Conservation (phyloP, 1,139 yeast genomes). For the Saccharomyces hybrid region DNA sequence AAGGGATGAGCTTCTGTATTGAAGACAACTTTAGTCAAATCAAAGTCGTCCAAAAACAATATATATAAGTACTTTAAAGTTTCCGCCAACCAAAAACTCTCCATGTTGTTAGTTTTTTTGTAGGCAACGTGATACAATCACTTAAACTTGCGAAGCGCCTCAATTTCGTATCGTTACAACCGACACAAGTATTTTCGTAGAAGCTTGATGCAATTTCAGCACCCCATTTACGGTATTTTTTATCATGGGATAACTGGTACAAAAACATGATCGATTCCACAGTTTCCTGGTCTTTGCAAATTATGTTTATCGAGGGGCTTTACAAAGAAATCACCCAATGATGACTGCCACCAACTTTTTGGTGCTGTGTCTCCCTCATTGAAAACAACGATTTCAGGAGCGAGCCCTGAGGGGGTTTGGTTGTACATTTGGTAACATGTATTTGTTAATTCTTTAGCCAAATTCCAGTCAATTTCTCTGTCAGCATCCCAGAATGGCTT, state of each 20-base stretch:
- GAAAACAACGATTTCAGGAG: conserved; percentile 87
- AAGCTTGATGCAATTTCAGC: conserved; percentile 76
- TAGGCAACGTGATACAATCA: conserved; percentile 51
- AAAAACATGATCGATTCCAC: conserved; percentile 81
- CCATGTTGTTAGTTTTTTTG: conserved; percentile 65
- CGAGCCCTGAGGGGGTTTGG: conserved; percentile 61
- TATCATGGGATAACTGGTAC: conserved; percentile 74
- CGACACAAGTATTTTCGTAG: conserved; percentile 45
- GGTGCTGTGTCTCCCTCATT: conserved; percentile 14
- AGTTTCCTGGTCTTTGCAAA: conserved; percentile 90
- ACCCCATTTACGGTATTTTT: conserved; percentile 83
- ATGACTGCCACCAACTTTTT: conserved; percentile 22
- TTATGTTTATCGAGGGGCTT: conserved; percentile 73
- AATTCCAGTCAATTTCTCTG: conserved; percentile 50
- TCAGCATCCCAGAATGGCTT: conserved; percentile 38
- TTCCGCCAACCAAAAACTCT: conserved; percentile 89
- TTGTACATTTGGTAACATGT: conserved; percentile 84
- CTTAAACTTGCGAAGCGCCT: conserved; percentile 56
- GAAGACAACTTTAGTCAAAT: conserved; percentile 63
- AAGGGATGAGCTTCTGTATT: conserved; percentile 93
- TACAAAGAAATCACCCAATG: conserved; percentile 52
- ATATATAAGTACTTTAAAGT: conserved; percentile 77
- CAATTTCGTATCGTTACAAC: conserved; percentile 32
- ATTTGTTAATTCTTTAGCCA: conserved; percentile 70
- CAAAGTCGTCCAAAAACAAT: conserved; percentile 63